Evolutionary conservation across 2,329 filamentous ascomycete species (phyloP), one percentile per base, ranked within the genome.

Genomic region (Fusarium mangiferae): DNA sequence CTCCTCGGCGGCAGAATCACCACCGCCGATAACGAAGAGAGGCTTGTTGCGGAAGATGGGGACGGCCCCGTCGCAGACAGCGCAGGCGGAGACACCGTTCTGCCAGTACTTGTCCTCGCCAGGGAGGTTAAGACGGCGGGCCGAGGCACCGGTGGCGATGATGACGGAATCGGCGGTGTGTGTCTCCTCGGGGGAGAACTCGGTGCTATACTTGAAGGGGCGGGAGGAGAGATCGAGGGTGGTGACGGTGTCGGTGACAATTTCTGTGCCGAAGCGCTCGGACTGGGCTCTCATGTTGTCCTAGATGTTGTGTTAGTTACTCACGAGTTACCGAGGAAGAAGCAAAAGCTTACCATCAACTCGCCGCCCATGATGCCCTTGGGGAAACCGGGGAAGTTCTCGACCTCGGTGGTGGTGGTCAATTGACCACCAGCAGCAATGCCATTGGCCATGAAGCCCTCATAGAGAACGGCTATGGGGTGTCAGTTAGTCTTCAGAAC

Each of bases 31-130:
- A 56, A 99, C 96, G 45, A 96, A 94, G 62, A 99, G 88, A 14
- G 93, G 96, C 89, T 98, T 97, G 84, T 98, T 94, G 78, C 96
- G 90, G 91, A 98, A 99, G 83, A 99, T 98, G 69, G 96, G 96
- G 52, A 98, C 92, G 56, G 95, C 96, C 74, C 96, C 96, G 81
- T 99, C 96, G 85, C 96, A 99, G 55, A 99, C 96, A 39, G 96
- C 96, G 84, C 96, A 99, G 56, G 96, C 96, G 59, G 93, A 96
- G 81, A 99, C 94, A 77, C 96, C 96, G 82, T 93, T 96, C 82
- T 98, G 95, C 97, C 97, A 99, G 90, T 95, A 99, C 83, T 92
- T 93, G 62, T 97, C 93, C 87, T 99, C 96, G 62, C 96, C 97
- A 18, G 91, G 87, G 52, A 99, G 90, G 82, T 92, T 87, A 62